Evolutionary conservation across 257 asterid genomes (phyloP).

Genomic region (Nicotiana otophora): DNA sequence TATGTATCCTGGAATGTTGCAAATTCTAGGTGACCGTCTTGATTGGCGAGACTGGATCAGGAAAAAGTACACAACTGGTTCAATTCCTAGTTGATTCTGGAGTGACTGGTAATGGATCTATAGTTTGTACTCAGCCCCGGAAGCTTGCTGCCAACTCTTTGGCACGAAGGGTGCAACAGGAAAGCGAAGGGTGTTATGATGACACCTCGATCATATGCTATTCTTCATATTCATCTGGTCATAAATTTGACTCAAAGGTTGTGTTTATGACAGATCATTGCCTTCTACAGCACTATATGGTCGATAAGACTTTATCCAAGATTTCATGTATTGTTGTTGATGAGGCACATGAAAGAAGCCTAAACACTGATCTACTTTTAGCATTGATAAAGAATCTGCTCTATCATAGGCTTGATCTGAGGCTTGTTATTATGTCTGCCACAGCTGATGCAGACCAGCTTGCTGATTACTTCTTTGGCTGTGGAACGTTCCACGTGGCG

Average conservation of each 20-base stretch:
- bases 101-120: constrained; percentile 39
- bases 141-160: constrained; percentile 78
- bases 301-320: constrained; percentile 50
- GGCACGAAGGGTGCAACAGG: constrained; percentile 83
- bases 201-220: constrained; percentile 42
- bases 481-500: constrained; percentile 54
- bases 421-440: constrained; percentile 94
- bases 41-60: constrained; percentile 95
- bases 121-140: constrained; percentile 93
- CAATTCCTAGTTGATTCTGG: constrained; percentile 88
- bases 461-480: constrained; percentile 64
- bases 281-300: constrained; percentile 76
- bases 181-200: constrained; percentile 53
- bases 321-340: constrained; percentile 80
- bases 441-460: constrained; percentile 84
- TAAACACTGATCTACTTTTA: constrained; percentile 85
- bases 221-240: constrained; percentile 59
- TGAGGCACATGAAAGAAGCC: constrained; percentile 98
- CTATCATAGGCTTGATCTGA: constrained; percentile 52
- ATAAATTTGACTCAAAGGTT: constrained; percentile 45
- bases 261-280: constrained; percentile 82
- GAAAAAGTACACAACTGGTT: constrained; percentile 91
- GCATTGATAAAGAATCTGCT: constrained; percentile 69
- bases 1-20: not conserved
- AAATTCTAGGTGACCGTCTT: constrained; percentile 57